Percentiles rank a stretch among this genome's conserved stretches.
Conservation (phyloP, 768 basidiomycete genomes). For the Favolaschia claudopus region DNA sequence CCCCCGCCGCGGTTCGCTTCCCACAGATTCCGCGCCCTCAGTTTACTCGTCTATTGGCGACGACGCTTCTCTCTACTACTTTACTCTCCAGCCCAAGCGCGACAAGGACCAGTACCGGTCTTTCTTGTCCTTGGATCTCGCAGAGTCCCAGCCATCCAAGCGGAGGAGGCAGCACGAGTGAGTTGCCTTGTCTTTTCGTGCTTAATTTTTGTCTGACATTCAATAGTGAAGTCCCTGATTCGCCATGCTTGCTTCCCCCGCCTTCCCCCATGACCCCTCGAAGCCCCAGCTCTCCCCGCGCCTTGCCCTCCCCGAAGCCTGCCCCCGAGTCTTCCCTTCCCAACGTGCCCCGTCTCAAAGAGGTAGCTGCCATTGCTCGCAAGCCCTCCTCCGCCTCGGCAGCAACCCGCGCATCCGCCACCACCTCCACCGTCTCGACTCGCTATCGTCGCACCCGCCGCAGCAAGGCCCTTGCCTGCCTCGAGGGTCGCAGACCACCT, state of each 20-base stretch:
- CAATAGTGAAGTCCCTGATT: slow-evolving; percentile 15
- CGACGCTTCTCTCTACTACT: slow-evolving; percentile 41
- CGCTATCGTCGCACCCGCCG: slow-evolving; percentile 45
- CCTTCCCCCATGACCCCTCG: slow-evolving; percentile 12
- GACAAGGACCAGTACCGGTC: slow-evolving; percentile 44
- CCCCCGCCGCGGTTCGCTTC: slow-evolving; percentile 26
- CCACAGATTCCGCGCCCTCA: slow-evolving; percentile 28
- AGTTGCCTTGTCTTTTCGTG: neutral
- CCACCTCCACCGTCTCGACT: slow-evolving; percentile 23
- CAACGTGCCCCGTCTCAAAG: too few relatives aligned
- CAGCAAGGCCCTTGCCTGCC: slow-evolving; percentile 53
- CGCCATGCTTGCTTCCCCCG: neutral
- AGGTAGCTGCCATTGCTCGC: too few relatives aligned
- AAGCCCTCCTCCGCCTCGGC: slow-evolving; percentile 17
- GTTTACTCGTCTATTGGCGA: slow-evolving; percentile 17
- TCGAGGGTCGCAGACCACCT: slow-evolving; percentile 53
- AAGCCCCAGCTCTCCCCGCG: slow-evolving; percentile 14
- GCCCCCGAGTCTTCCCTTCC: slow-evolving; percentile 14
- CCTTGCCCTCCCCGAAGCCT: slow-evolving; percentile 22
- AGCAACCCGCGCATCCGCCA: slow-evolving; percentile 12
- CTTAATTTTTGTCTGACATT: neutral
- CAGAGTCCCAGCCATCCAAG: slow-evolving; percentile 47
- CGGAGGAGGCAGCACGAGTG: too few relatives aligned
- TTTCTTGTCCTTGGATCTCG: slow-evolving; percentile 60
- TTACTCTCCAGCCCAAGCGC: slow-evolving; percentile 44